These are phyloP conservation scores for Zopfochytrium polystomum DNA, from an alignment of 371 early-diverging fungal species.

Conservation along the genomic window DNA sequence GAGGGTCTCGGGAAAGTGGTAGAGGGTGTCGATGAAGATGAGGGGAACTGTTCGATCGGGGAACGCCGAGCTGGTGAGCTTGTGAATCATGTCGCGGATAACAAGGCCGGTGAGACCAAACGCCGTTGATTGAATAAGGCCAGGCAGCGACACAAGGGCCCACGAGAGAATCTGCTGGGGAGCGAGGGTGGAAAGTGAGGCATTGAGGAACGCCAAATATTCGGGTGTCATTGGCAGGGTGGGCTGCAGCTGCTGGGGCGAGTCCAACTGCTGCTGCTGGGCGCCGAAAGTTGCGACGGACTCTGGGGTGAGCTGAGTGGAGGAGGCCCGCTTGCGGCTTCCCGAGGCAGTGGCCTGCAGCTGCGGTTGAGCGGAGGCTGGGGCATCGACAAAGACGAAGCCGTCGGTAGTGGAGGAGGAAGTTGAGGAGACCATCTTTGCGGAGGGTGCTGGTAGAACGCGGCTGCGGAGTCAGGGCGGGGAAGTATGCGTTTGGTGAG, in stretches of 20 bases:
- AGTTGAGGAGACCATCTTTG: too few species aligned
- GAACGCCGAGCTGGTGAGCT: constrained; percentile 38
- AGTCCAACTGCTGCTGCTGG: neutral
- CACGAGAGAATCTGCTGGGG: constrained; percentile 84
- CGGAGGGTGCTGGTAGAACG: too few species aligned
- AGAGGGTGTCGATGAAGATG: constrained; percentile 88
- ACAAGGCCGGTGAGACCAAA: constrained; percentile 87
- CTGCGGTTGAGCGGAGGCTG: too few species aligned
- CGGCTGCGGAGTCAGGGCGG: too few species aligned
- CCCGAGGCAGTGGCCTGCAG: too few species aligned
- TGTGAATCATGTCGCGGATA: constrained; percentile 70
- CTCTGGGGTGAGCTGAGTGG: too few species aligned
- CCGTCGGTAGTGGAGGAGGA: too few species aligned
- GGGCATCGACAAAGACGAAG: too few species aligned
- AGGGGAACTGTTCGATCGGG: constrained; percentile 66
- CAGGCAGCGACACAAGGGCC: constrained; percentile 78
- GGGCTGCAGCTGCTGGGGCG: constrained; percentile 9
- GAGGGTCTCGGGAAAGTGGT: constrained; percentile 88
- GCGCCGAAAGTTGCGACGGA: too few species aligned
- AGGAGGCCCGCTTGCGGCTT: too few species aligned
- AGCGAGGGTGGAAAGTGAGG: constrained; percentile 34
- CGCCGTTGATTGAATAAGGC: constrained; percentile 86
- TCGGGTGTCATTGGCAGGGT: constrained; percentile 53
- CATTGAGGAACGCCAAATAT: constrained; percentile 63
- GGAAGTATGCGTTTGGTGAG: too few species aligned